These are phyloP conservation scores for Pleurotus salmoneostramineus DNA, from an alignment of 768 basidiomycete species.

Conservation along the genomic window DNA sequence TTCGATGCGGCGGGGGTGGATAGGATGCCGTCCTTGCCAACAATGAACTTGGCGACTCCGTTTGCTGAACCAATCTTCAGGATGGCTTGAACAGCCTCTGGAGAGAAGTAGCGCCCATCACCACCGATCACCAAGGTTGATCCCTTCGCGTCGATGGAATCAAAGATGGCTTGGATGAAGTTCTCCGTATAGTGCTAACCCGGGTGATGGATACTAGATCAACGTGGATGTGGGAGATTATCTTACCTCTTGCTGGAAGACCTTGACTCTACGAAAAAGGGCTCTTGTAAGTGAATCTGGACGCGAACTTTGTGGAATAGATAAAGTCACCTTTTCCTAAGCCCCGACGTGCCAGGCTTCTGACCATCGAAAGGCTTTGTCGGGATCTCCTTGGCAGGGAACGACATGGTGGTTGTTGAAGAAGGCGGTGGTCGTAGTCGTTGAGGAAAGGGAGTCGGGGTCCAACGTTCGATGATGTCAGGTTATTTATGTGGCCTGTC, in stretches of 20 bases:
- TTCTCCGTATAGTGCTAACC: conserved; percentile 98
- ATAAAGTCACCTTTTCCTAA: conserved; percentile 78
- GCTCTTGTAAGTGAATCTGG: conserved; percentile 16
- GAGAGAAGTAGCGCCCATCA: conserved; percentile 91
- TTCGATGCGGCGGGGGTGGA: conserved; percentile 98
- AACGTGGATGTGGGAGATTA: conserved; percentile 6
- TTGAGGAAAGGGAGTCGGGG: neutral
- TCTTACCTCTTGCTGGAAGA: conserved; percentile 93
- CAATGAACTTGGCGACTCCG: conserved; percentile 86
- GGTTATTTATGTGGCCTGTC: neutral
- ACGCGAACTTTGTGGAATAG: conserved; percentile 10
- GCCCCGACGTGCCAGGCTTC: conserved; percentile 97
- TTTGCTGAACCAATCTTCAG: conserved; percentile 93
- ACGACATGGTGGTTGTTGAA: conserved; percentile 31
- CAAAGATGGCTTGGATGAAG: conserved; percentile 92
- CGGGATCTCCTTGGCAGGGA: conserved; percentile 57
- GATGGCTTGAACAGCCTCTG: conserved; percentile 86
- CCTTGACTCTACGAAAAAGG: conserved; percentile 71
- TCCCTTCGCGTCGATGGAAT: conserved; percentile 79
- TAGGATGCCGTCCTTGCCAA: conserved; percentile 88
- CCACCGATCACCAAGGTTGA: conserved; percentile 93
- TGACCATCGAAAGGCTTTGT: conserved; percentile 92
- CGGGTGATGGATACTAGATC: conserved; percentile 7
- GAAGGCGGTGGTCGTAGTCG: neutral
- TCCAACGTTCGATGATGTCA: conserved; percentile 4